Percentiles rank a stretch among this genome's conserved stretches.
These are phyloP conservation scores for Tetrahymena thermophila DNA, from an alignment of 73 alveolate species.

Conservation along the genomic window DNA sequence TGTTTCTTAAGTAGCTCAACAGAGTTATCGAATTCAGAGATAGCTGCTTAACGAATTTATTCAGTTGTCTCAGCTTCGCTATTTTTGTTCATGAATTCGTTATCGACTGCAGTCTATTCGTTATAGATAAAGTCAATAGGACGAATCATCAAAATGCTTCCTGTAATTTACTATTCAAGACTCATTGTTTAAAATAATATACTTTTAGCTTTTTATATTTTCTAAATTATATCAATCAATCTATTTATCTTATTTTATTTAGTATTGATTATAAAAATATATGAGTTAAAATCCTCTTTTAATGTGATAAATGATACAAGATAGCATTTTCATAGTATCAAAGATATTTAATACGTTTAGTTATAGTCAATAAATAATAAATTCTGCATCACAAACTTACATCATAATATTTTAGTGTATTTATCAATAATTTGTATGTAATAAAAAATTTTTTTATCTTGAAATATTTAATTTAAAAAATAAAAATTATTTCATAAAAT, in stretches of 20 bases:
- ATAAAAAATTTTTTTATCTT: too few species aligned
- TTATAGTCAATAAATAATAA: background rate
- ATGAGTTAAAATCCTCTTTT: background rate
- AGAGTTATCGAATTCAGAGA: slow-evolving; percentile 42
- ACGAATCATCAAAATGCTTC: slow-evolving; percentile 61
- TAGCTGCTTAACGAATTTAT: slow-evolving; percentile 3
- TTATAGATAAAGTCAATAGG: slow-evolving; percentile 70
- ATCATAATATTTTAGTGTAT: background rate
- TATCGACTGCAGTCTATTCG: slow-evolving; percentile 64
- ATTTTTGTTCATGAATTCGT: slow-evolving; percentile 61
- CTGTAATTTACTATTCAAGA: slow-evolving; percentile 16
- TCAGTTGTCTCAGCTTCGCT: slow-evolving; percentile 18
- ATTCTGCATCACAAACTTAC: background rate
- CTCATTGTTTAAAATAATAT: background rate
- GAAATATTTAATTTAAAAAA: too few species aligned
- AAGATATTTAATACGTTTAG: background rate
- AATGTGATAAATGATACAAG: background rate
- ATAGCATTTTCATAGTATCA: background rate
- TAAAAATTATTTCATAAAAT: too few species aligned
- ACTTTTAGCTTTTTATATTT: background rate
- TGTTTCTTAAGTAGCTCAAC: slow-evolving; percentile 20
- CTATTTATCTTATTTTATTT: background rate
- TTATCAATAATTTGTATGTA: background rate
- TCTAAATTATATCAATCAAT: background rate
- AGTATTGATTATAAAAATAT: too few species aligned